Evolutionary conservation across 129 eudicot genomes (phyloP).

Genomic region (Lactuca sativa): DNA sequence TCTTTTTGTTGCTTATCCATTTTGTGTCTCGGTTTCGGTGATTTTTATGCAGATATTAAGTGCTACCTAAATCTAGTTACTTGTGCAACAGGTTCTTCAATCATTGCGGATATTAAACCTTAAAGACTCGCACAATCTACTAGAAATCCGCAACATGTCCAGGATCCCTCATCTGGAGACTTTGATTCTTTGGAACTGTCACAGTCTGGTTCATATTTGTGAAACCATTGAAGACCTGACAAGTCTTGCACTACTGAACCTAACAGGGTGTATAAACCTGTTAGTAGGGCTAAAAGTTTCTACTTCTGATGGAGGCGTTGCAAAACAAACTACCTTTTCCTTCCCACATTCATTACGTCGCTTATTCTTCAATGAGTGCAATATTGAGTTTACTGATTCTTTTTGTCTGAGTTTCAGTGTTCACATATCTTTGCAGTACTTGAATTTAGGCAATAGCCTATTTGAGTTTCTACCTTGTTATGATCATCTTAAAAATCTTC

Average conservation of each 20-base stretch:
- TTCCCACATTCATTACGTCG: not conserved
- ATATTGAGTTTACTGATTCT: not conserved
- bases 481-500: too few species aligned
- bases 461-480: too few species aligned
- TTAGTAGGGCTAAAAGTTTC: not conserved
- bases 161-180: too few species aligned
- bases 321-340: not conserved
- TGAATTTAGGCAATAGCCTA: too few species aligned
- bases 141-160: not conserved
- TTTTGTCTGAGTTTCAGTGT: not conserved
- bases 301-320: not conserved
- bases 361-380: slow-evolving; percentile 1
- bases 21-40: not conserved
- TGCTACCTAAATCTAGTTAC: not conserved
- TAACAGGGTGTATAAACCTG: not conserved
- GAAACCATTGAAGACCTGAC: not conserved
- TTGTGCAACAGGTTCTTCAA: not conserved
- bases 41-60: not conserved
- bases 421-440: not conserved
- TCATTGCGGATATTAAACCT: not conserved
- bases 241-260: not conserved
- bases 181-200: not conserved
- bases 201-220: not conserved
- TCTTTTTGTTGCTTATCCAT: not conserved
- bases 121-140: not conserved